Base-by-base conservation (phyloP, 140 eudicot species). In the Anethum foeniculum region DNA sequence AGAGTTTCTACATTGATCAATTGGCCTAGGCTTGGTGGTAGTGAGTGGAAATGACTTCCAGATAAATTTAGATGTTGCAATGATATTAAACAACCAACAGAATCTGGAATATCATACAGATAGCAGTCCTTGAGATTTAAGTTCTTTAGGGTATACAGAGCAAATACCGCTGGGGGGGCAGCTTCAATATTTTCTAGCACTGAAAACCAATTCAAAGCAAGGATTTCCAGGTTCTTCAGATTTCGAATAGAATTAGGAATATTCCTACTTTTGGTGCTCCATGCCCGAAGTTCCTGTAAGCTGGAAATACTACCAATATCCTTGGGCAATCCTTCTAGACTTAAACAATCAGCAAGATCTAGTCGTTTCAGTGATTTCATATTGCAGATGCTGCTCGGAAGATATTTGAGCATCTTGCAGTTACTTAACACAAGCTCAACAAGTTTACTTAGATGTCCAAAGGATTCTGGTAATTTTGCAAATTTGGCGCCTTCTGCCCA, bases 381-480 rank as follows among this genome's bases (percentile, higher is more conserved):
- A 28, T 32, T 30, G 75, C 75, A 68, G 41, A 68, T 68, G 75
- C 75, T 68, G 9, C n/a, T 4, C 0, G 75, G 75, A 68, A 68
- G 75, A 68, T 32, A 3, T 15, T 13, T 68, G 4, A 68, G 75
- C 23, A 7, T 41, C 52, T n/a, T 73, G 77, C 77, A 73, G 14
- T 43, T 8, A 19, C 54, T 0, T 11, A 73, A 11, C 3, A 34
- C 28, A 13, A 73, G 46, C 16, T 34, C 52, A 18, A 73, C 46
- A 32, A 73, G 77, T 43, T n/a, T 25, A 36, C 77, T 21, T 44
- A 73, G 71, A 62, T 12, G 71, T 68, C 75, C 75, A 68, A 68
- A 13, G 11, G 75, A 68, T 28, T 68, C 43, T 14, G 75, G 75
- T 68, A 68, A 68, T 8, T 13, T 10, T 10, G 0, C 19, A 15